A percentile compares a stretch with the other conserved stretches of the same genome.
These are phyloP conservation scores for Oxyria digyna DNA, from an alignment of 148 eudicot species.

Conservation along the genomic window DNA sequence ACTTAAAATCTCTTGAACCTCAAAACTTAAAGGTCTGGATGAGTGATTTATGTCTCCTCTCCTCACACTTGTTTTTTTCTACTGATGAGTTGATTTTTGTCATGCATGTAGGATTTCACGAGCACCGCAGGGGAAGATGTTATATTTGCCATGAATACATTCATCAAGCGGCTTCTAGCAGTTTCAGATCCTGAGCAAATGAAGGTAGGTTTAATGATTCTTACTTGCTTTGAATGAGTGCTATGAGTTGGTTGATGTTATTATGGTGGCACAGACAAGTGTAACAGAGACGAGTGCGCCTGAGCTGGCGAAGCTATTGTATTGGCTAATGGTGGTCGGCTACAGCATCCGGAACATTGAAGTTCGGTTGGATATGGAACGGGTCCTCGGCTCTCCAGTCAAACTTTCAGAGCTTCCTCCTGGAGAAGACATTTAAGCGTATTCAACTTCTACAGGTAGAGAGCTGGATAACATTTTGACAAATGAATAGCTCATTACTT, in stretches of 20 bases:
- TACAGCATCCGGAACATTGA: conserved; percentile 80
- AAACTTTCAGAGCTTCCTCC: conserved; percentile 79
- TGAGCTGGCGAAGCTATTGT: conserved; percentile 73
- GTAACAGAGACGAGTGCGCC: conserved; percentile 72
- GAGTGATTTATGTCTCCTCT: neutral
- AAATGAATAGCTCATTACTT: neutral
- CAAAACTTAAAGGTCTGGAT: conserved; percentile 59
- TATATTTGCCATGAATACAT: conserved; percentile 71
- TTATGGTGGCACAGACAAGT: conserved; percentile 32
- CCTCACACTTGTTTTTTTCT: neutral
- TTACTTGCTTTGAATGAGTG: neutral
- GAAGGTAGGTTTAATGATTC: conserved; percentile 60
- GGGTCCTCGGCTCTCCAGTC: conserved; percentile 52
- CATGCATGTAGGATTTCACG: conserved; percentile 50
- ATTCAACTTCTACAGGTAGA: neutral
- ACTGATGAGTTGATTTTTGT: no score
- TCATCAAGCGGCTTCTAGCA: conserved; percentile 66
- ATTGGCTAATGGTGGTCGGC: conserved; percentile 92
- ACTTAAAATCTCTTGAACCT: conserved; percentile 71
- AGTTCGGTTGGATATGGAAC: conserved; percentile 88
- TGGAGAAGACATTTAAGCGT: conserved; percentile 39
- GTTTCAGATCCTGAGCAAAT: conserved; percentile 76
- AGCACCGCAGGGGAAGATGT: conserved; percentile 85
- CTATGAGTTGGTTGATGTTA: neutral
- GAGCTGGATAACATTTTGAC: neutral